phyloP scores from a whole-genome alignment of 495 filamentous ascomycete species.

The Podospora bellae-mahoneyi region DNA sequence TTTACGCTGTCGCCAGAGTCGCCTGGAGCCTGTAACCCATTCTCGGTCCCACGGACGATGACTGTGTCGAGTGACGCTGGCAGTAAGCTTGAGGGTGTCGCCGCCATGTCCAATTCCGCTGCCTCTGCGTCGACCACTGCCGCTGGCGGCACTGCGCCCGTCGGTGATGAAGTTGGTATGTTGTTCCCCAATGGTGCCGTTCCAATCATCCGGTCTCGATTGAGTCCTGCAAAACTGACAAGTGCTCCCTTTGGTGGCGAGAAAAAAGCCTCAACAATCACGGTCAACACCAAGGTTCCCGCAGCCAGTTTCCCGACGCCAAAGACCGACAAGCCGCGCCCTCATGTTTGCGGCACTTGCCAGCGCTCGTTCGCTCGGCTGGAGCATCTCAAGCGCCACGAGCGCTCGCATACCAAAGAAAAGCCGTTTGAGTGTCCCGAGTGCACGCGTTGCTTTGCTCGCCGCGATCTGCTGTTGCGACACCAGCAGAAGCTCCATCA shows the following conservation, averaged over 20 bases:
- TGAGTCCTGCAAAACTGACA: slow-evolving; percentile 24
- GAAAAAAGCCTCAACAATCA: slow-evolving; percentile 47
- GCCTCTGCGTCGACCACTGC: slow-evolving; percentile 22
- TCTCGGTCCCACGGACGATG: slow-evolving; percentile 27
- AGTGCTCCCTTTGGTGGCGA: slow-evolving; percentile 2
- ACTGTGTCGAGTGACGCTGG: slow-evolving; percentile 32
- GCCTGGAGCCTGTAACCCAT: slow-evolving; percentile 5
- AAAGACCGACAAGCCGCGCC: slow-evolving; percentile 95
- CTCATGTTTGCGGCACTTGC: slow-evolving; percentile 92
- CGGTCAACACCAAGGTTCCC: slow-evolving; percentile 48
- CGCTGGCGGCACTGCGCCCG: slow-evolving; percentile 23
- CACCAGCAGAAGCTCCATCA: slow-evolving; percentile 99
- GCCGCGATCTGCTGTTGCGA: slow-evolving; percentile 84
- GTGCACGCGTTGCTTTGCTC: slow-evolving; percentile 91
- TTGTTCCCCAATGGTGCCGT: slow-evolving; percentile 13
- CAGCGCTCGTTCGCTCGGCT: slow-evolving; percentile 88
- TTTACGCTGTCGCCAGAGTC: background rate
- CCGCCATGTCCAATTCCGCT: slow-evolving; percentile 36
- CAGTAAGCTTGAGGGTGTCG: slow-evolving; percentile 30
- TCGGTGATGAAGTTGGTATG: slow-evolving; percentile 39
- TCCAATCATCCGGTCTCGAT: background rate
- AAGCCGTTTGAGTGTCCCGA: slow-evolving; percentile 99
- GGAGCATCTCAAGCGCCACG: slow-evolving; percentile 96
- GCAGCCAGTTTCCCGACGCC: slow-evolving; percentile 63
- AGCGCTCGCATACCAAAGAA: slow-evolving; percentile 98